These are phyloP conservation scores for Trichoderma aggressivum DNA, from an alignment of 2,329 filamentous ascomycete genomes.

Conservation along the genomic window DNA sequence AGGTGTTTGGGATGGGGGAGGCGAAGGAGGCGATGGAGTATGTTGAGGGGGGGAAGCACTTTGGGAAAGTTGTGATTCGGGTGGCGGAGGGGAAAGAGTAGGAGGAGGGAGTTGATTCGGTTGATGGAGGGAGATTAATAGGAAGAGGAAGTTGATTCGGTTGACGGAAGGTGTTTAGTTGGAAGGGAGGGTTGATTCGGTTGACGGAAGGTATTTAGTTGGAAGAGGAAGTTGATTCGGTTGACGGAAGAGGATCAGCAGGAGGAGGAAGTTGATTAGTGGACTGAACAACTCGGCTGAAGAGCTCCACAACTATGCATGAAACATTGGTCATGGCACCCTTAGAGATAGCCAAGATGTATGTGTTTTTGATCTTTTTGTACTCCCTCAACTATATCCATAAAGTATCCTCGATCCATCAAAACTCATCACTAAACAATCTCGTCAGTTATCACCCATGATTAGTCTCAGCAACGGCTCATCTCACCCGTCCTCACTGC, in stretches of 20 bases:
- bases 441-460: background rate
- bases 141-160: too few relatives aligned
- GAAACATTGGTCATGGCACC: background rate
- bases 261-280: background rate
- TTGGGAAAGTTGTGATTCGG: constrained; percentile 55
- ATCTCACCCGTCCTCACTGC: background rate
- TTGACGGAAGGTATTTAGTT: constrained; percentile 28
- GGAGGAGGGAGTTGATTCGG: too few relatives aligned
- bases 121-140: too few relatives aligned
- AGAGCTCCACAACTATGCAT: background rate
- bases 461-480: background rate
- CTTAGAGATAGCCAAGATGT: background rate
- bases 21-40: constrained; percentile 50
- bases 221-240: too few relatives aligned
- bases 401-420: background rate
- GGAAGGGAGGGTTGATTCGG: too few relatives aligned
- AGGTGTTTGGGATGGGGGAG: constrained; percentile 45
- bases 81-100: constrained; percentile 28
- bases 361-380: background rate
- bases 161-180: too few relatives aligned
- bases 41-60: constrained; percentile 51
- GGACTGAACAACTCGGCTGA: background rate
- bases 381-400: background rate
- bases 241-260: too few relatives aligned
- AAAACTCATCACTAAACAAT: background rate